Percentiles rank a stretch among this genome's conserved stretches.
phyloP scores from a whole-genome alignment of 2,329 filamentous ascomycete species.

The Aureobasidium zeae region DNA sequence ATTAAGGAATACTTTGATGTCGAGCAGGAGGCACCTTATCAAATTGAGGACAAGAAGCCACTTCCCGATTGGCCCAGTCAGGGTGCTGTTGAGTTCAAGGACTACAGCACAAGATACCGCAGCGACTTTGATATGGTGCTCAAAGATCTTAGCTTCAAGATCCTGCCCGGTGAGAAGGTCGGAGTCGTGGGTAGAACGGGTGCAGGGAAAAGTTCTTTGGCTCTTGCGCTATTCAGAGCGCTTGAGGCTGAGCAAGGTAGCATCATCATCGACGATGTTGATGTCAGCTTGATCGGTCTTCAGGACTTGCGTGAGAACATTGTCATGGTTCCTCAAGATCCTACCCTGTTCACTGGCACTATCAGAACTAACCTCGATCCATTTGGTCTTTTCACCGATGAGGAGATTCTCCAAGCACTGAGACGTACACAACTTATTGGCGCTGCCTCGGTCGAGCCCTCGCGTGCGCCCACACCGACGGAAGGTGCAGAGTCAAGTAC shows the following conservation, averaged over 20 bases:
- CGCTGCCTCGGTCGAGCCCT: slow-evolving; percentile 34
- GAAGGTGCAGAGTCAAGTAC: slow-evolving; percentile 20
- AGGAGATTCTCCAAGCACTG: slow-evolving; percentile 78
- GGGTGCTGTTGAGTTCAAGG: slow-evolving; percentile 77
- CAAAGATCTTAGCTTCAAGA: slow-evolving; percentile 74
- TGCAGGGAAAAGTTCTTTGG: slow-evolving; percentile 91
- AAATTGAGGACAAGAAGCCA: slow-evolving; percentile 71
- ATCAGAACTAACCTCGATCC: slow-evolving; percentile 89
- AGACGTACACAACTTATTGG: slow-evolving; percentile 82
- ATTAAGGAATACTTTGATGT: slow-evolving; percentile 96
- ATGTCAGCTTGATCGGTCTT: slow-evolving; percentile 83
- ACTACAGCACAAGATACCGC: slow-evolving; percentile 84
- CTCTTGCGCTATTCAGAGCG: slow-evolving; percentile 84
- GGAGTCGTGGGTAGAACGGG: slow-evolving; percentile 94
- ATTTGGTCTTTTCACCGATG: slow-evolving; percentile 79
- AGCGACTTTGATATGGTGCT: slow-evolving; percentile 80
- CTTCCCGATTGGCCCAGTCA: slow-evolving; percentile 72
- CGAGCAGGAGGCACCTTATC: slow-evolving; percentile 76
- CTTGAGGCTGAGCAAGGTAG: slow-evolving; percentile 83
- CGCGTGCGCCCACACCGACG: slow-evolving; percentile 27
- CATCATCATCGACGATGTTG: slow-evolving; percentile 84
- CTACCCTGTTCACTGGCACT: slow-evolving; percentile 85
- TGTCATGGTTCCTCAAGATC: slow-evolving; percentile 96
- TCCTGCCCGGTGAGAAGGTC: slow-evolving; percentile 79
- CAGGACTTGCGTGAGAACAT: slow-evolving; percentile 87